Evolutionary conservation across 169 alveolate genomes (phyloP), one percentile per base, ranked within the genome.

Genomic region (Pseudocohnilembus persalinus): DNA sequence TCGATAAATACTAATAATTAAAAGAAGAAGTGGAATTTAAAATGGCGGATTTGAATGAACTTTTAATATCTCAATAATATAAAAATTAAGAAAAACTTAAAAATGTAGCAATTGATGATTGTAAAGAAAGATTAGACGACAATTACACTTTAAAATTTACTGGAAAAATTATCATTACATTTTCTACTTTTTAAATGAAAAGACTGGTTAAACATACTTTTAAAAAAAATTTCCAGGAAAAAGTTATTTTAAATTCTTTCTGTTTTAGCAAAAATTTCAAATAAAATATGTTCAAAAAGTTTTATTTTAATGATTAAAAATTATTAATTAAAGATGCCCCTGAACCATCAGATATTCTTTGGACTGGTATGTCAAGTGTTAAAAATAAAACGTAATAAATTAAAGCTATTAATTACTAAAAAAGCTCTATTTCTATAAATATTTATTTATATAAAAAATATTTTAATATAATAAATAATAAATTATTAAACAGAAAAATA

Each of bases 341-440:
- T n/a, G 88, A 83, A 34, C 88, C 88, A 0, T 73, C 88, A 26
- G 88, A 83, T 29, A 74, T 83, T 25, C n/a, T 74, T 20, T 83
- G 88, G 88, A 83, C 78, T 20, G 74, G 74, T n/a, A 76, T 83
- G 6, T 81, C 68, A 49, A 49, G 68, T 49, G 4, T 49, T 11
- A 49, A 49, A 49, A 49, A 49, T 4, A 49, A 49, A 49, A 20
- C 26, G 68, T 49, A 49, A 49, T 49, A 11, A 49, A n/a, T n/a
- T n/a, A n/a, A n/a, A n/a, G n/a, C n/a, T n/a, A n/a, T n/a, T n/a
- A n/a, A n/a, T n/a, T n/a, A n/a, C n/a, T n/a, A n/a, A n/a, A n/a
- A n/a, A n/a, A n/a, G n/a, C n/a, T n/a, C n/a, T n/a, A n/a, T n/a
- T n/a, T n/a, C n/a, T n/a, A n/a, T n/a, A n/a, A n/a, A 49, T 49